These are phyloP conservation scores for Styphnolobium japonicum DNA, from an alignment of 306 rosid genomes.

Conservation along the genomic window DNA sequence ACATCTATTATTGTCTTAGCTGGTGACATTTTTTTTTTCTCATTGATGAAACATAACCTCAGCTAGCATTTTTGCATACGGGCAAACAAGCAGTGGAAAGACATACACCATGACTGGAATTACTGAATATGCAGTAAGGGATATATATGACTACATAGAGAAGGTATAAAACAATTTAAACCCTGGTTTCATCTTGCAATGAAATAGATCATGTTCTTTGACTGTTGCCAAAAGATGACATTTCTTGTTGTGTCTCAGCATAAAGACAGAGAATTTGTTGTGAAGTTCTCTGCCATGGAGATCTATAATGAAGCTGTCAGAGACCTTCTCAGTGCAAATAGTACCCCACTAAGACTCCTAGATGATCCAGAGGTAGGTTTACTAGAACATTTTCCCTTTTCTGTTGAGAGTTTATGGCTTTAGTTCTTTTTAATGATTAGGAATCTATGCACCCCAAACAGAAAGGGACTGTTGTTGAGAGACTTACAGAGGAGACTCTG, in stretches of 20 bases:
- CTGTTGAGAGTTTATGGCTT: neutral
- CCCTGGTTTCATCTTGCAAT: neutral
- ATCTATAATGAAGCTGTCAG: slow-evolving; percentile 87
- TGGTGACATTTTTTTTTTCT: neutral
- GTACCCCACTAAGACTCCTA: slow-evolving; percentile 65
- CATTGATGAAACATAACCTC: slow-evolving; percentile 19
- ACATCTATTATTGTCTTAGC: neutral
- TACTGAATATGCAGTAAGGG: slow-evolving; percentile 65
- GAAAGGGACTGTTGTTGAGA: slow-evolving; percentile 88
- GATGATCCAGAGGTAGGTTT: slow-evolving; percentile 89
- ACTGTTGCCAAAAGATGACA: slow-evolving; percentile 19
- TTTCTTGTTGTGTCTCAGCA: slow-evolving; percentile 51
- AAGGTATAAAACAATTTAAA: slow-evolving; percentile 39
- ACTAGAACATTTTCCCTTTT: neutral
- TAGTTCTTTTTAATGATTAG: slow-evolving; percentile 17
- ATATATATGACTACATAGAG: slow-evolving; percentile 64
- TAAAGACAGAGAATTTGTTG: slow-evolving; percentile 57
- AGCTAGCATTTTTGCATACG: slow-evolving; percentile 91
- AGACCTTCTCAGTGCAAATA: slow-evolving; percentile 64
- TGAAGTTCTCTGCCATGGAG: slow-evolving; percentile 92
- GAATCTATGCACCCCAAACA: slow-evolving; percentile 32
- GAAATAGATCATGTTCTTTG: neutral
- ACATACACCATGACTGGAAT: slow-evolving; percentile 90
- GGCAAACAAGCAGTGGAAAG: slow-evolving; percentile 98
- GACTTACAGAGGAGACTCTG: slow-evolving; percentile 72